These are phyloP conservation scores for Rhodotorula sp. DNA, from an alignment of 1,284 basidiomycete genomes.

Conservation along the genomic window DNA sequence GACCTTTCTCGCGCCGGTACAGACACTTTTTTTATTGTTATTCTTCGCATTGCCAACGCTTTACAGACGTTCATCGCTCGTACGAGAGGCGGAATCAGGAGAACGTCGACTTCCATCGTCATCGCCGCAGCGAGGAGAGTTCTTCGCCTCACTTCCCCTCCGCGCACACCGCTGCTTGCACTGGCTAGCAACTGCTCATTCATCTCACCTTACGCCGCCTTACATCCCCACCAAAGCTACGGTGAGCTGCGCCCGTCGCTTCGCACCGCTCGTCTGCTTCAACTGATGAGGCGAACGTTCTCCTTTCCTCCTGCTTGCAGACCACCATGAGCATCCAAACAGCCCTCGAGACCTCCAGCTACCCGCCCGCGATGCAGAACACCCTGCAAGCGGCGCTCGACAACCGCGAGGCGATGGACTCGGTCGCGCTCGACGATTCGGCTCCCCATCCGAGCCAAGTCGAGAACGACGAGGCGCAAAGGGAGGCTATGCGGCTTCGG, in stretches of 20 bases:
- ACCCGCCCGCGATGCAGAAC: slow-evolving; percentile 11
- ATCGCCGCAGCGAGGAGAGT: neutral
- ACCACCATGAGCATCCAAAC: neutral
- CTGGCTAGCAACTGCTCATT: too few relatives aligned
- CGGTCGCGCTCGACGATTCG: neutral
- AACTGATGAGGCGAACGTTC: too few relatives aligned
- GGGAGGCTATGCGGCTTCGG: slow-evolving; percentile 3
- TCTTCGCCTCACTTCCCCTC: neutral
- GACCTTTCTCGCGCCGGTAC: neutral
- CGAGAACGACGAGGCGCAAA: neutral
- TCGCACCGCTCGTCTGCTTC: too few relatives aligned
- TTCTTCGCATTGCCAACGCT: neutral
- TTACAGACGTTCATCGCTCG: too few relatives aligned
- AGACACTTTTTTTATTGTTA: neutral
- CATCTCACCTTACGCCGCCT: too few relatives aligned
- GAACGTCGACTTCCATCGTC: too few relatives aligned
- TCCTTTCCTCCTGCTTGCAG: neutral
- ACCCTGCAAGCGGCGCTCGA: slow-evolving; percentile 7
- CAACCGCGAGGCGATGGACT: neutral
- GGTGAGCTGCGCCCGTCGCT: too few relatives aligned
- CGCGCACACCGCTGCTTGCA: neutral
- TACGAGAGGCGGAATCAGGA: too few relatives aligned
- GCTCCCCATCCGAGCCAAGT: neutral
- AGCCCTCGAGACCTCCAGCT: neutral
- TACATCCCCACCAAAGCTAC: too few relatives aligned